A percentile compares a stretch with the other conserved stretches of the same genome.
Conservation (phyloP, 139 green algal genomes). For the Astrephomene gubernaculifera region DNA sequence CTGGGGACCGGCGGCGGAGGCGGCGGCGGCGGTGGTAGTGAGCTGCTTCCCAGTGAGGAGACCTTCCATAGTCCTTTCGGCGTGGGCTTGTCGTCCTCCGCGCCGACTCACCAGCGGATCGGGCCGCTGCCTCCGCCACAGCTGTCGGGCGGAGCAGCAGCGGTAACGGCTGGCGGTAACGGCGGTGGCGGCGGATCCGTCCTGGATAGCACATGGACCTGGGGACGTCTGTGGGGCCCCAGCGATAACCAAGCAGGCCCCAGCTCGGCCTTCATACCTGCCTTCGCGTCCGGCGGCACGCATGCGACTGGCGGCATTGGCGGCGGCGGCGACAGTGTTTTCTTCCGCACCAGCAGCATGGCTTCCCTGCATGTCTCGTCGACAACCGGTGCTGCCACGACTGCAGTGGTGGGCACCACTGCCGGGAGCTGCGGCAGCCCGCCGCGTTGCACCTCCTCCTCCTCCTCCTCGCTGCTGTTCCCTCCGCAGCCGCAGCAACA, state of each 20-base stretch:
- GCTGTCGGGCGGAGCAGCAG: not conserved
- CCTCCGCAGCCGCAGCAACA: not conserved
- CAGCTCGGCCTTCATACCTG: too few relatives aligned
- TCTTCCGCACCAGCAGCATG: constrained; percentile 22
- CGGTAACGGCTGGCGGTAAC: not conserved
- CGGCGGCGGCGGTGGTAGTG: not conserved
- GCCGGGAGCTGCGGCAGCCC: not conserved
- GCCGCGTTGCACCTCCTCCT: not conserved
- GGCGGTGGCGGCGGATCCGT: not conserved
- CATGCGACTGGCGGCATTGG: not conserved
- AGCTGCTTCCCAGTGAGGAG: not conserved
- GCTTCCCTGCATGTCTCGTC: not conserved
- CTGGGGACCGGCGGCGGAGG: not conserved
- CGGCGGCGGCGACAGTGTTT: not conserved
- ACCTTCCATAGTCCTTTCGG: not conserved
- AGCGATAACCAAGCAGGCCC: too few relatives aligned
- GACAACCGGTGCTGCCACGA: too few relatives aligned
- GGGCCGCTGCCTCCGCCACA: not conserved
- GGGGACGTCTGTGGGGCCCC: not conserved
- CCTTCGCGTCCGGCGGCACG: not conserved
- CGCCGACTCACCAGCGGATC: not conserved
- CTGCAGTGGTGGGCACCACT: not conserved
- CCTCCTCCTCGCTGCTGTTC: not conserved
- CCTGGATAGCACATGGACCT: not conserved
- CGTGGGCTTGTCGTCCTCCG: constrained; percentile 20